Evolutionary conservation across 1,139 yeast species (phyloP), one percentile per base, ranked within the genome.

Genomic region (Saccharomycopsis hybrid): DNA sequence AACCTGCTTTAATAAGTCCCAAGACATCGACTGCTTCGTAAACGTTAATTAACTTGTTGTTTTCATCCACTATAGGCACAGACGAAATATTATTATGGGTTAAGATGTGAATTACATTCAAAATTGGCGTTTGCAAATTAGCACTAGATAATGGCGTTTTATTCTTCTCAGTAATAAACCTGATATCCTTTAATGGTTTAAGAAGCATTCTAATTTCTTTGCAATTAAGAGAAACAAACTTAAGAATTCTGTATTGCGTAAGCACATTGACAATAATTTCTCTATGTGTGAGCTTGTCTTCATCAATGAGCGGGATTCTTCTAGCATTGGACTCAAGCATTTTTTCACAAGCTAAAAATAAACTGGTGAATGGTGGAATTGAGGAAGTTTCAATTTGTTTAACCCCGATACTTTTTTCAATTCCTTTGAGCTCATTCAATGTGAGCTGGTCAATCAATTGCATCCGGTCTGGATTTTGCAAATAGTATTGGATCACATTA

Each of bases 1-100:
- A 83, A 2, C 97, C 97, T 41, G 97, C 96, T 65, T 90, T 92
- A 53, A 92, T 90, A 60, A 94, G 72, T 0, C 96, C 88, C 58
- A 94, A 74, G 4, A 92, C 95, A 66, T 94, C 99, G 41, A 89
- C 95, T 0, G 97, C 95, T 68, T 94, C 99, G 65, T 90, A 94
- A 41, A 92, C 96, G 62, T 94, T 94, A 57, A 89, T 75, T 56
- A 92, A 73, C 60, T 78, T 79, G 47, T 85, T 82, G 24, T 70
- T 71, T 24, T 82, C 88, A 62, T 92, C 97, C 31, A 92, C 82
- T 55, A 94, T 90, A 3, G 99, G 99, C 37, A 94, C 84, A 1
- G 97, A 87, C 2, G 95, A 83, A 24, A 94, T 94, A 27, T 89
- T 81, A 49, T 83, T 80, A 52, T 81, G 78, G 5, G 94, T 81